Base-by-base conservation (phyloP, 2,329 filamentous ascomycete species). In the Sphaceloma murrayae region DNA sequence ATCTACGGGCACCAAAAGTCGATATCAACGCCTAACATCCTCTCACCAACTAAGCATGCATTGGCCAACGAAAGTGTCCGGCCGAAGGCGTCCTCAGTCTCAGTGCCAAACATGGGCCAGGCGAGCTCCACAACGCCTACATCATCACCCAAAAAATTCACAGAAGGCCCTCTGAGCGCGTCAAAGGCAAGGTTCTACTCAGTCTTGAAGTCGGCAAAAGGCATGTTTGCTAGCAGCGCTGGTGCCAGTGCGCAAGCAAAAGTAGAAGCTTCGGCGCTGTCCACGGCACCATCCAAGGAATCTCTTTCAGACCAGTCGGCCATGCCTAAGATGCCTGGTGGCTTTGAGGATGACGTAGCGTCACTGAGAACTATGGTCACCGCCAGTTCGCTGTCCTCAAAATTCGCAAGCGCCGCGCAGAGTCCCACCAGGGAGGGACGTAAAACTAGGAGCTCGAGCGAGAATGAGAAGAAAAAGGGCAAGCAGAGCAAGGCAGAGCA, bases 101-200 rank as follows among this genome's bases (percentile, higher is more conserved):
- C 59, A 1, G 56, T 61, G 27, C 65, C 66, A 5, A 62, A 64
- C 46, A 46, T 67, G 9, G 54, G 53, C 11, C 61, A 61, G 45
- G 69, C 76, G 9, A 79, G n/a, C n/a, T n/a, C n/a, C n/a, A n/a
- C 74, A 11, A 78, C 74, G 40, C 75, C 76, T 19, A 61, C 64
- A 36, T 72, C 70, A 21, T 78, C 76, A 17, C 77, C 76, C 19
- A 68, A 63, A 55, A 72, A 60, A 65, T 74, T 60, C 66, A 73
- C 51, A 60, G 87, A 93, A 52, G 89, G 82, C 47, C 86, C 86
- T 4, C 64, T 95, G 48, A 94, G 88, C 62, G 86, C 91, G 42
- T 88, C 91, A 19, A 96, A 94, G 66, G 85, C 84, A 57, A 93
- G 87, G 59, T 70, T 96, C 36, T 93, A 89, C 34, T 94, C 88